Conservation (phyloP, 805 yeast species). For the Starmerella floricola region DNA sequence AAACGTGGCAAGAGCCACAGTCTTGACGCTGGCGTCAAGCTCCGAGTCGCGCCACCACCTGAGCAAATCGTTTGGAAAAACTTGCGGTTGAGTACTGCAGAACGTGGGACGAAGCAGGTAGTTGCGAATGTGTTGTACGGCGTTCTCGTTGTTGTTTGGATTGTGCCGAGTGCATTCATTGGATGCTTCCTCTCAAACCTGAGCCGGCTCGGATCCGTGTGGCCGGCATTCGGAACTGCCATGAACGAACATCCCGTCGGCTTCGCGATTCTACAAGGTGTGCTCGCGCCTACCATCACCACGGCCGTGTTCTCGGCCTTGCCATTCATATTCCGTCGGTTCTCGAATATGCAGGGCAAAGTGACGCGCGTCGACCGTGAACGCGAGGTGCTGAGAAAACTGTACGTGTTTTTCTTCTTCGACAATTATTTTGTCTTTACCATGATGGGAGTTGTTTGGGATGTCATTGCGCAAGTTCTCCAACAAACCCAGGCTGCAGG, state of each 20-base stretch:
- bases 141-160: conserved; percentile 28
- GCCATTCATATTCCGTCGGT: conserved; percentile 29
- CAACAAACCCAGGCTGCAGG: conserved; percentile 14
- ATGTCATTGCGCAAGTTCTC: conserved; percentile 27
- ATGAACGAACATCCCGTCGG: conserved; percentile 23
- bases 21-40: conserved; percentile 17
- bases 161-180: conserved; percentile 32
- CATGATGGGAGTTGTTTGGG: conserved; percentile 32
- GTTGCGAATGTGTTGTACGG: conserved; percentile 28
- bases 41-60: conserved; percentile 28
- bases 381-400: conserved; percentile 29
- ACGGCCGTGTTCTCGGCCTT: conserved; percentile 28
- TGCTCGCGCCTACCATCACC: conserved; percentile 30
- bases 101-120: conserved; percentile 26
- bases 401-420: conserved; percentile 31
- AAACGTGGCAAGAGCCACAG: conserved; percentile 10
- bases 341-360: conserved; percentile 31
- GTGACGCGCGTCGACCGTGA: conserved; percentile 31
- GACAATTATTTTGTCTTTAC: conserved; percentile 32
- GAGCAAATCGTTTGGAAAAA: conserved; percentile 31
- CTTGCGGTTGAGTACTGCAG: conserved; percentile 22
- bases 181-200: conserved; percentile 32
- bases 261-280: conserved; percentile 31
- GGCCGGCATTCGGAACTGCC: conserved; percentile 27
- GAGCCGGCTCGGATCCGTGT: conserved; percentile 29